Evolutionary conservation across 345 rosid species (phyloP).

Genomic region (Eucalyptus shirleyi): DNA sequence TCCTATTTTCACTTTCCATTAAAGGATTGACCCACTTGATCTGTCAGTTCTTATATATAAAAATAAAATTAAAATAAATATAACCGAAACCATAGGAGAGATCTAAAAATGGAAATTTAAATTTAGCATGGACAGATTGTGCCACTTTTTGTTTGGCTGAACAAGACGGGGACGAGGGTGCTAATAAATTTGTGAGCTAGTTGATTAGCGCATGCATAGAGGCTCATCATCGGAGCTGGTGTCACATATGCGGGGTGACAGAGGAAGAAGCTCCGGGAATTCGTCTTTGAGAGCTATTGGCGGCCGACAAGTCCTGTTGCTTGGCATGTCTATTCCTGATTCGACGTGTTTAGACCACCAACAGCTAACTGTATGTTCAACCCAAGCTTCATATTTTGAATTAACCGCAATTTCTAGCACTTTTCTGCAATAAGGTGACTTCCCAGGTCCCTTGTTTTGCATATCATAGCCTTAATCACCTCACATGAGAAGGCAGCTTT

Average conservation of each 20-base stretch:
- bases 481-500: not conserved
- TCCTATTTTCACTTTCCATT: not conserved
- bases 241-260: not conserved
- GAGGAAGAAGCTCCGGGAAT: not conserved
- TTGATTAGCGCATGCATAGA: not conserved
- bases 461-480: not conserved
- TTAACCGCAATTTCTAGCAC: not conserved
- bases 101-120: not conserved
- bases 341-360: not conserved
- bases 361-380: not conserved
- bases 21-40: not conserved
- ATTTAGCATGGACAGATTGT: not conserved
- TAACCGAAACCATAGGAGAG: not conserved
- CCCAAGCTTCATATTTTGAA: not conserved
- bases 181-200: not conserved
- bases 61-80: not conserved
- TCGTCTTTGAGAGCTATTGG: not conserved
- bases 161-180: not conserved
- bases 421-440: not conserved
- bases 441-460: not conserved
- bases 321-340: not conserved
- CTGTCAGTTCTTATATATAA: not conserved
- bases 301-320: not conserved
- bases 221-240: not conserved
- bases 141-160: not conserved